Conservation (phyloP, 2,329 filamentous ascomycete genomes). For the Colletotrichum theobromicola region DNA sequence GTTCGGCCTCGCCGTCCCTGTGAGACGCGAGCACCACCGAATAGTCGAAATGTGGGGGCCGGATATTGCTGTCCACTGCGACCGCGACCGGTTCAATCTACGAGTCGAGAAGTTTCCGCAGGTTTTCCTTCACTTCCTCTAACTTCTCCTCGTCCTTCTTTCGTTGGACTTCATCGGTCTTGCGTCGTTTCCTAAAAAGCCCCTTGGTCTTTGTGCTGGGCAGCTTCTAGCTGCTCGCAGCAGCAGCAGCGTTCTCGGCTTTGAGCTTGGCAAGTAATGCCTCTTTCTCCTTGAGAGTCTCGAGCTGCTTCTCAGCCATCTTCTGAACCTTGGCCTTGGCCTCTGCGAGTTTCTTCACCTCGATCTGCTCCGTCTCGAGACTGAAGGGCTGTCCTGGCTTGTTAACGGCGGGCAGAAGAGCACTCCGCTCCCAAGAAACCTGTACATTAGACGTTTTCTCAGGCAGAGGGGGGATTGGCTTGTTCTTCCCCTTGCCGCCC, state of each 20-base stretch:
- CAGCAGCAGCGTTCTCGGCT: constrained; percentile 58
- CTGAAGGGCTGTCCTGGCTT: constrained; percentile 76
- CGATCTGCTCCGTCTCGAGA: constrained; percentile 69
- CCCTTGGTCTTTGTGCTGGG: not conserved
- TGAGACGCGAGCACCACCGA: not conserved
- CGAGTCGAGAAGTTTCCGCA: not conserved
- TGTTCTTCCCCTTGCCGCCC: constrained; percentile 63
- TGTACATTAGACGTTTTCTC: constrained; percentile 34
- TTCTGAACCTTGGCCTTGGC: constrained; percentile 69
- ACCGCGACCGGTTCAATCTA: not conserved
- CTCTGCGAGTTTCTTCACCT: constrained; percentile 65
- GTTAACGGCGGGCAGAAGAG: constrained; percentile 74
- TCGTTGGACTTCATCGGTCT: not conserved
- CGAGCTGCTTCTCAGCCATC: constrained; percentile 63
- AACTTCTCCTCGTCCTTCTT: not conserved
- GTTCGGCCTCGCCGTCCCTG: not conserved
- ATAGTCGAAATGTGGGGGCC: not conserved
- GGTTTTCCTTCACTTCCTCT: not conserved
- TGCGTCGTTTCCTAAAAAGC: not conserved
- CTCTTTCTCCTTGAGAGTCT: constrained; percentile 69
- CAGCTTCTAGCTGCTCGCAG: constrained; percentile 25
- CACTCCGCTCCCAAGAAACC: constrained; percentile 65
- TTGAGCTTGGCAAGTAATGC: constrained; percentile 65
- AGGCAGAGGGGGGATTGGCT: constrained; percentile 35
- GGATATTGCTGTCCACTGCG: not conserved